These are phyloP conservation scores for Cercospora canescens DNA, from an alignment of 2,329 filamentous ascomycete species.

Conservation along the genomic window DNA sequence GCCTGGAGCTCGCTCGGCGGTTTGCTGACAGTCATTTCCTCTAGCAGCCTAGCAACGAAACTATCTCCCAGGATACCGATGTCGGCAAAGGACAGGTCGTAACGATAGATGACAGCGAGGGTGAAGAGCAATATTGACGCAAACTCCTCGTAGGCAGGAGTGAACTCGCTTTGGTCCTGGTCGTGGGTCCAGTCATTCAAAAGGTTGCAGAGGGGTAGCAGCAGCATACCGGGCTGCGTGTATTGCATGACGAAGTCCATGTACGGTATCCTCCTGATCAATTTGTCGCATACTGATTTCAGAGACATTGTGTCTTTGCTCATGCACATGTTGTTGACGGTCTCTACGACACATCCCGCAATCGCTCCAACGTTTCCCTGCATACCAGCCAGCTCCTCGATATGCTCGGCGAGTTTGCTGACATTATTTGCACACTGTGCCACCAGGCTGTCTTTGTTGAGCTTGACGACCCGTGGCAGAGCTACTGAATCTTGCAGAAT, in stretches of 20 bases:
- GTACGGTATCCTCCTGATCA: constrained; percentile 70
- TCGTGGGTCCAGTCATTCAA: constrained; percentile 80
- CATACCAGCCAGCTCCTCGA: constrained; percentile 83
- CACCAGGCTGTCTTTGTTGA: constrained; percentile 75
- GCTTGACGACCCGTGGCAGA: constrained; percentile 71
- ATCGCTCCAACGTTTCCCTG: constrained; percentile 90
- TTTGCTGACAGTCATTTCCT: constrained; percentile 58
- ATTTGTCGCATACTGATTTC: constrained; percentile 69
- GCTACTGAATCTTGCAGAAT: constrained; percentile 82
- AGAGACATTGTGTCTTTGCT: constrained; percentile 79
- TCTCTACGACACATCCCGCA: constrained; percentile 62
- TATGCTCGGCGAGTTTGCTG: constrained; percentile 71
- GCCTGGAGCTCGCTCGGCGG: constrained; percentile 62
- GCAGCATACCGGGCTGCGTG: constrained; percentile 66
- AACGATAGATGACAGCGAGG: constrained; percentile 73
- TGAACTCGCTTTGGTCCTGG: constrained; percentile 78
- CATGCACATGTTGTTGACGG: constrained; percentile 61
- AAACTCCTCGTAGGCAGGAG: constrained; percentile 84
- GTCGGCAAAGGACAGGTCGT: constrained; percentile 63
- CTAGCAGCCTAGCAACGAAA: constrained; percentile 68
- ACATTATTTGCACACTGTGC: constrained; percentile 75
- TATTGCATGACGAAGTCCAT: constrained; percentile 78
- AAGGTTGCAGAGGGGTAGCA: constrained; percentile 72
- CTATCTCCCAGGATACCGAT: constrained; percentile 65
- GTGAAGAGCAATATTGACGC: constrained; percentile 73